Evolutionary conservation across 2,329 filamentous ascomycete species (phyloP), one percentile per base, ranked within the genome.

Genomic region (Aspergillus sp.): DNA sequence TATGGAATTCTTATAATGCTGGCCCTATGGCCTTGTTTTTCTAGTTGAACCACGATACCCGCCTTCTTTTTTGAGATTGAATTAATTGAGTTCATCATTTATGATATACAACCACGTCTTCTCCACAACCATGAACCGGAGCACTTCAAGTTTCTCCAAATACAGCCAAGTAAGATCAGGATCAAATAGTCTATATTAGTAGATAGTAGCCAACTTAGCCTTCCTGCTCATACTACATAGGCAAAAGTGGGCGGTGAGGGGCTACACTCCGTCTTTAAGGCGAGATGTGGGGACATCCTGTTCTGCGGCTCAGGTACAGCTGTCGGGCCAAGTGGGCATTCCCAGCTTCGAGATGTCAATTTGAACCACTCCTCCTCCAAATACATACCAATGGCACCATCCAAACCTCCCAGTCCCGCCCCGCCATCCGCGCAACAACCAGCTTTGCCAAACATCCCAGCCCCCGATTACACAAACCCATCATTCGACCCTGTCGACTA

Each of bases 401-500:
- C 68, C 25, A 66, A 74, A 59, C 69, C 65, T 19, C 66, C 68
- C 31, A 72, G 57, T 59, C 68, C 72, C 17, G 66, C 66, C 30
- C 58, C 57, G 7, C 64, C 64, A 62, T 64, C 65, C 28, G 60
- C 54, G 15, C 28, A 50, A 48, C 66, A 57, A 64, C 67, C 64
- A 66, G 77, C 57, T 64, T 66, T 66, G 64, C 87, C 61, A 50
- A 54, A 64, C 46, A 55, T 55, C 61, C 61, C 68, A 43, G 58
- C 58, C 87, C 93, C 75, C 84, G 91, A 90, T 59, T 97, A 97
- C 76, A 83, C 94, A 43, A 83, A 87, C 54, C 83, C 89, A 5
- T 82, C 85, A 49, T 98, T 98, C 77, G 92, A 97, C 75, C 85
- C 93, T 4, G 90, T 90, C 66, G 87, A 91, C 52, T 97, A 93